Evolutionary conservation across 2,329 filamentous ascomycete species (phyloP).

Genomic region (Xylaria sp.): DNA sequence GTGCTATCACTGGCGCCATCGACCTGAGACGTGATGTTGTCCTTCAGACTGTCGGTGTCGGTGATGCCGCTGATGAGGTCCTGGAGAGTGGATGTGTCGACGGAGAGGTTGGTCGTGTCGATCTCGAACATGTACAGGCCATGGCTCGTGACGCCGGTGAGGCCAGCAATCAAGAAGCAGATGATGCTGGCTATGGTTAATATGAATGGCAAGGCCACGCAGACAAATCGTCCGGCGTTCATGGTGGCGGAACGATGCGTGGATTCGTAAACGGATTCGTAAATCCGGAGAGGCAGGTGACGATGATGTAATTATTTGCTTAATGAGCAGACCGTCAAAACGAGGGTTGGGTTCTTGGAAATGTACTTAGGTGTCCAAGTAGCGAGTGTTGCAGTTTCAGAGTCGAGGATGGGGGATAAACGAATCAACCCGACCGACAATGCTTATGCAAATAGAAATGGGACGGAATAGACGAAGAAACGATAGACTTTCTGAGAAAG

Average conservation of each 20-base stretch:
- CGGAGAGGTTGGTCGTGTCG: conserved; percentile 63
- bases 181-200: conserved; percentile 78
- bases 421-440: not conserved
- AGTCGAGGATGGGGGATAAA: no score
- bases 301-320: not conserved
- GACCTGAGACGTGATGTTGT: conserved; percentile 2
- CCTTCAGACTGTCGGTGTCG: conserved; percentile 7
- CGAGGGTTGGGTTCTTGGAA: not conserved
- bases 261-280: not conserved
- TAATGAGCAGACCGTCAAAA: no score
- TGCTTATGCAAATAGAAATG: not conserved
- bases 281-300: not conserved
- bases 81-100: conserved; percentile 44
- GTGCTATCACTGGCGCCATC: conserved; percentile 8
- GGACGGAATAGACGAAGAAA: not conserved
- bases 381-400: not conserved
- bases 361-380: conserved; percentile 11
- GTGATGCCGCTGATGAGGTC: conserved; percentile 26
- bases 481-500: not conserved
- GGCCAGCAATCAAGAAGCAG: conserved; percentile 62
- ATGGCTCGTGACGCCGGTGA: conserved; percentile 60
- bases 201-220: conserved; percentile 84
- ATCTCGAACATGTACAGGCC: conserved; percentile 61
- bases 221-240: conserved; percentile 76
- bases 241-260: conserved; percentile 45